Evolutionary conservation across 2,329 filamentous ascomycete species (phyloP), one percentile per base, ranked within the genome.

Genomic region (Talaromyces pinophilus): DNA sequence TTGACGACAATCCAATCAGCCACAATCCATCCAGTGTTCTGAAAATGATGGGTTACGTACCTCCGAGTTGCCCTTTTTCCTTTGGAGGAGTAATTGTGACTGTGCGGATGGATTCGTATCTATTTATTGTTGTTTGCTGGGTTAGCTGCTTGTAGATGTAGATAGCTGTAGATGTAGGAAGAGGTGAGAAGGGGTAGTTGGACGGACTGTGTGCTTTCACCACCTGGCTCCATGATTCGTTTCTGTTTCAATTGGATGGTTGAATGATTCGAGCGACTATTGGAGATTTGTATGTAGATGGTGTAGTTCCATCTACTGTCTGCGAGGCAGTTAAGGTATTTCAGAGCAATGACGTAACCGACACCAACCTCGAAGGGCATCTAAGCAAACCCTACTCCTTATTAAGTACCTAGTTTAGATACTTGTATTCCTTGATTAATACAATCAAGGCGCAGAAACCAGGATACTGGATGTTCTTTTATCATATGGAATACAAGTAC

Each of bases 71-170:
- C 6, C 87, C 87, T 28, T 81, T 80, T 66, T 84, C 81, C 70
- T 87, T 88, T 17, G 78, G 75, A 62, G 83, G 83, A 0, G 83
- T 81, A 17, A 82, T 70, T 2, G 79, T 82, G 63, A 83, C 80
- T n/a, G 79, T 82, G 60, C 84, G 75, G 62, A 83, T 82, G 60
- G 82, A 84, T 78, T 89, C 87, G 75, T 90, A 88, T 77, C 85
- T 86, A 5, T 42, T 30, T 33, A 33, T 2, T 28, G 17, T 3
- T 1, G 35, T 64, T 19, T 64, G 59, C 2, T 5, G 30, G 33
- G 48, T 54, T 35, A 35, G 35, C 33, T 42, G 8, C 30, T 15
- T 48, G 5, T 40, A 5, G 13, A 40, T 22, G 30, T 19, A 19
- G 10, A 13, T 38, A 33, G 13, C 33, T 22, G 30, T 19, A 19